These are phyloP conservation scores for Tylopilus sp. DNA, from an alignment of 768 basidiomycete genomes.

Conservation along the genomic window DNA sequence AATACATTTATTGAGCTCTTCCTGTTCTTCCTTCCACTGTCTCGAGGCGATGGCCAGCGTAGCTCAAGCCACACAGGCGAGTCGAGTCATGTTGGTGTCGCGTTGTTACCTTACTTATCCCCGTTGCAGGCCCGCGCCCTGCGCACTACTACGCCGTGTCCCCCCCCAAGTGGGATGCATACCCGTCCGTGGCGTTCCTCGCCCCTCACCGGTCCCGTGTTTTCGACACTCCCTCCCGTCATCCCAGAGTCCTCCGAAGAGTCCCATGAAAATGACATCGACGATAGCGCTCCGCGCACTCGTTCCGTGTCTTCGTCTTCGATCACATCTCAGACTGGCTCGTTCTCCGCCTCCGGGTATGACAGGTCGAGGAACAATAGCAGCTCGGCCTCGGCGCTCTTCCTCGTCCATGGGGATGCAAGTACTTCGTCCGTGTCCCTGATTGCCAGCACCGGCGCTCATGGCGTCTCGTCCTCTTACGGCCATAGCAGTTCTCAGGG, in stretches of 20 bases:
- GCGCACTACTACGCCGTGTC: conserved; percentile 10
- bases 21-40: not conserved
- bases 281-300: not conserved
- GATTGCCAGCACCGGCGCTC: conserved; percentile 2
- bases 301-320: conserved; percentile 16
- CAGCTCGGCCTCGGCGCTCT: conserved; percentile 4
- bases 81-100: conserved; percentile 1
- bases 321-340: conserved; percentile 13
- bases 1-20: conserved; percentile 2
- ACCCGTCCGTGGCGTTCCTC: conserved; percentile 31
- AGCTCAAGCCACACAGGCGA: conserved; percentile 13
- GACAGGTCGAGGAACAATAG: conserved; percentile 12
- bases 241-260: conserved; percentile 24
- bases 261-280: conserved; percentile 5
- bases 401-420: conserved; percentile 11
- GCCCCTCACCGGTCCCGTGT: conserved; percentile 24
- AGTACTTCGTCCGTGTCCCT: conserved; percentile 26
- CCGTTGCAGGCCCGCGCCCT: conserved; percentile 13
- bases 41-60: conserved; percentile 10
- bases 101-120: not conserved
- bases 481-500: conserved; percentile 5
- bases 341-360: conserved; percentile 15
- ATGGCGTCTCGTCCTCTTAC: conserved; percentile 20
- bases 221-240: conserved; percentile 25
- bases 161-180: conserved; percentile 6